Conservation (phyloP, 768 basidiomycete genomes). For the Amanita exitialis region DNA sequence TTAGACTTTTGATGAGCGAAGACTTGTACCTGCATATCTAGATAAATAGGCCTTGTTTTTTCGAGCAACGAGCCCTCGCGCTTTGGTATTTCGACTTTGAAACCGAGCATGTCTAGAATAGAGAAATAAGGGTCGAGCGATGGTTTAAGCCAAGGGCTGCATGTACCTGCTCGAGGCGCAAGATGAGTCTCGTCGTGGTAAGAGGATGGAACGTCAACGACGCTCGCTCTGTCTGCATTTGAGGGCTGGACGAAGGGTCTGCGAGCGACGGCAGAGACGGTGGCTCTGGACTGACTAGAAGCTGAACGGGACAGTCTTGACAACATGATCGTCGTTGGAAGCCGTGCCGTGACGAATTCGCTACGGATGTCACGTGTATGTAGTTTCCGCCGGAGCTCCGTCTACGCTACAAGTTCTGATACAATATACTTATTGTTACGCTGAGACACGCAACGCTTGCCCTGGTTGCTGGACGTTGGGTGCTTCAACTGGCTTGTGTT, state of each 20-base stretch:
- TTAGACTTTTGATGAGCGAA: background rate
- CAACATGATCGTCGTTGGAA: conserved; percentile 34
- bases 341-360: conserved; percentile 2
- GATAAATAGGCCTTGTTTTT: conserved; percentile 84
- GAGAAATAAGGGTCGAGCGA: conserved; percentile 1
- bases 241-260: conserved; percentile 76
- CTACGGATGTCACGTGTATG: no score
- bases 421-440: no score
- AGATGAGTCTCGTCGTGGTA: conserved; percentile 65
- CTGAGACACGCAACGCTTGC: no score
- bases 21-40: conserved; percentile 84
- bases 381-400: no score
- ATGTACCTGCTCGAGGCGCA: conserved; percentile 60
- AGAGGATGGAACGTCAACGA: conserved; percentile 70
- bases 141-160: conserved; percentile 6
- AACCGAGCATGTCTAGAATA: conserved; percentile 74
- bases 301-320: conserved; percentile 46
- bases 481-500: conserved; percentile 30
- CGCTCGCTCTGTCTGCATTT: conserved; percentile 69
- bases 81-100: conserved; percentile 60
- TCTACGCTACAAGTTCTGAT: no score
- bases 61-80: conserved; percentile 47
- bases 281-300: conserved; percentile 22
- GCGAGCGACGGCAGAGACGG: conserved; percentile 20
- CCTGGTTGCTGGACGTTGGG: conserved; percentile 15